Conservation (phyloP, 176 grass and related monocot species). For the Avena sativa region DNA sequence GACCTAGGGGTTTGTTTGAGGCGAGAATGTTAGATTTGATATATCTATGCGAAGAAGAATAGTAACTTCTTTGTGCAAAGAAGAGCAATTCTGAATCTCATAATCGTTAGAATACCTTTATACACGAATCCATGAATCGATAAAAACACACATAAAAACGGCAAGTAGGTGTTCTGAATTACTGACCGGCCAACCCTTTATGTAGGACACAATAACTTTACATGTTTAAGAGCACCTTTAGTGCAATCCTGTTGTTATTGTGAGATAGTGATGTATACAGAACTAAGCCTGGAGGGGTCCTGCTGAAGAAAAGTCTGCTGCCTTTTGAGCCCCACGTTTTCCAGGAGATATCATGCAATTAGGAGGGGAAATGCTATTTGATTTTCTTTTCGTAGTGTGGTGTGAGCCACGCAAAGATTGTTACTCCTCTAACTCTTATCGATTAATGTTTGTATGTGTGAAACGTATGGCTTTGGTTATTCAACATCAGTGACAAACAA, state of each 20-base stretch:
- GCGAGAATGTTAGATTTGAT: not conserved
- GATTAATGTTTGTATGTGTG: not conserved
- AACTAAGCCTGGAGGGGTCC: not conserved
- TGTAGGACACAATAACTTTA: conserved; percentile 10
- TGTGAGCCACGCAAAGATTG: conserved; percentile 13
- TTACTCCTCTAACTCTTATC: conserved; percentile 20
- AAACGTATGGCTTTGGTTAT: conserved; percentile 26
- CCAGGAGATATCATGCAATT: conserved; percentile 25
- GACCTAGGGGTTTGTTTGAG: not conserved
- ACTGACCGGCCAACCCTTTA: not conserved
- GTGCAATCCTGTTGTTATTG: not conserved
- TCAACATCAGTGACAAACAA: not conserved
- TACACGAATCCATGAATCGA: not conserved
- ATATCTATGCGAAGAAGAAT: not conserved
- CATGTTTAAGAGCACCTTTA: conserved; percentile 7
- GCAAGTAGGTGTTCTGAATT: not conserved
- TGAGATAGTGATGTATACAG: not conserved
- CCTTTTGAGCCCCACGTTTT: conserved; percentile 24
- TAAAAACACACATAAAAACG: not conserved
- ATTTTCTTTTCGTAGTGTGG: conserved; percentile 26
- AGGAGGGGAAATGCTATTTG: conserved; percentile 19
- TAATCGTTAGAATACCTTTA: not conserved
- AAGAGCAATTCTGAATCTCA: not conserved
- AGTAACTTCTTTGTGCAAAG: not conserved
- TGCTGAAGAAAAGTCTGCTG: conserved; percentile 11